These are phyloP conservation scores for Yamadazyma olivae DNA, from an alignment of 805 yeast species.

Conservation along the genomic window DNA sequence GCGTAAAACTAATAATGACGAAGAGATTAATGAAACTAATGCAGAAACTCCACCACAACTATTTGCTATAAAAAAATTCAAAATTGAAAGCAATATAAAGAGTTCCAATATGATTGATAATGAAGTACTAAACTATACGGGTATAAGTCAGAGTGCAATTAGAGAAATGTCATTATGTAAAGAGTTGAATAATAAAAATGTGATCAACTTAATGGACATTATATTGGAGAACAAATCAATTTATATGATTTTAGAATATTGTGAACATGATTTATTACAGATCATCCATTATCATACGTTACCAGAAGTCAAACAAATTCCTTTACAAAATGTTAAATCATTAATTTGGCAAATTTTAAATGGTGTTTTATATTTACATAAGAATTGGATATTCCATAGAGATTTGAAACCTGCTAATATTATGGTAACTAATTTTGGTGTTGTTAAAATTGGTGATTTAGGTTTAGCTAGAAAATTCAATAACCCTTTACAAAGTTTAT, in stretches of 20 bases:
- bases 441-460: constrained; percentile 93
- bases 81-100: constrained; percentile 59
- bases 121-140: constrained; percentile 85
- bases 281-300: constrained; percentile 93
- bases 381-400: constrained; percentile 94
- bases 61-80: constrained; percentile 92
- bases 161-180: constrained; percentile 95
- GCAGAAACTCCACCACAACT: constrained; percentile 22
- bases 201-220: constrained; percentile 77
- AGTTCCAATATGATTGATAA: constrained; percentile 58
- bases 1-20: constrained; percentile 14
- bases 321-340: constrained; percentile 75
- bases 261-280: constrained; percentile 93
- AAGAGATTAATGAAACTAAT: constrained; percentile 11
- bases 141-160: constrained; percentile 93
- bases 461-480: constrained; percentile 88
- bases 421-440: constrained; percentile 87
- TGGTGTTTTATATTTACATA: constrained; percentile 89
- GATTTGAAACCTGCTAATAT: constrained; percentile 97
- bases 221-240: constrained; percentile 85
- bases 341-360: constrained; percentile 89
- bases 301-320: constrained; percentile 77
- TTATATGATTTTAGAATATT: constrained; percentile 93
- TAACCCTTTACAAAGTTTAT: constrained; percentile 81
- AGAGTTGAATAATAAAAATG: constrained; percentile 76